These are phyloP conservation scores for Blastobotrys parvus DNA, from an alignment of 805 yeast species.

Conservation along the genomic window DNA sequence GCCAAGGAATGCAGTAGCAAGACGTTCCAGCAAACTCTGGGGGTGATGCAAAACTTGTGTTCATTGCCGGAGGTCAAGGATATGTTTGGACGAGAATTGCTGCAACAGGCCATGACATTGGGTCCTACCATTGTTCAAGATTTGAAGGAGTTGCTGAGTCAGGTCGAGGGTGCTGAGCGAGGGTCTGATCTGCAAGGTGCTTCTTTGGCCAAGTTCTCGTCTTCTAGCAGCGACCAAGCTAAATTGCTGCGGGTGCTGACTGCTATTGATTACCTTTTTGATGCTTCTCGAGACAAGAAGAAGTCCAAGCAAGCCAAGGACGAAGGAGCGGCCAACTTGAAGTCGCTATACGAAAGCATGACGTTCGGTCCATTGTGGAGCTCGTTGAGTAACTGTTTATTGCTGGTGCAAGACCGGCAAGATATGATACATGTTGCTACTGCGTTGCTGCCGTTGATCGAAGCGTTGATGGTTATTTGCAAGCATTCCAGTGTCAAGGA, in stretches of 20 bases:
- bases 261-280: conserved; percentile 7
- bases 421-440: conserved; percentile 62
- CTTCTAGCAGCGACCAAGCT: conserved; percentile 80
- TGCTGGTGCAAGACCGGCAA: conserved; percentile 51
- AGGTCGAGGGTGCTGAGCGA: conserved; percentile 32
- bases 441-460: conserved; percentile 76
- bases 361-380: conserved; percentile 80
- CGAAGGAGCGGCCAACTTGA: conserved; percentile 11
- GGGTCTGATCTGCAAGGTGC: conserved; percentile 45
- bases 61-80: conserved; percentile 51
- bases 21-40: conserved; percentile 75
- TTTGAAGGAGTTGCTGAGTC: conserved; percentile 40
- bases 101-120: conserved; percentile 52
- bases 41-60: conserved; percentile 71
- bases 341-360: conserved; percentile 50
- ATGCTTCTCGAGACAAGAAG: background rate
- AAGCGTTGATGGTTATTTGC: conserved; percentile 92
- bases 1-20: conserved; percentile 79
- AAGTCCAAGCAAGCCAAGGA: conserved; percentile 12
- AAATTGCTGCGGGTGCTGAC: conserved; percentile 45
- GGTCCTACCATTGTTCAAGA: conserved; percentile 50
- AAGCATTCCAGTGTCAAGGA: conserved; percentile 67
- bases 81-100: conserved; percentile 59
- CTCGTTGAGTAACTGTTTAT: conserved; percentile 64
- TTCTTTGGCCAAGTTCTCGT: conserved; percentile 58